Percentiles rank a stretch among this genome's conserved stretches.
These are phyloP conservation scores for Stylonectria norvegica DNA, from an alignment of 2,329 filamentous ascomycete genomes.

Conservation along the genomic window DNA sequence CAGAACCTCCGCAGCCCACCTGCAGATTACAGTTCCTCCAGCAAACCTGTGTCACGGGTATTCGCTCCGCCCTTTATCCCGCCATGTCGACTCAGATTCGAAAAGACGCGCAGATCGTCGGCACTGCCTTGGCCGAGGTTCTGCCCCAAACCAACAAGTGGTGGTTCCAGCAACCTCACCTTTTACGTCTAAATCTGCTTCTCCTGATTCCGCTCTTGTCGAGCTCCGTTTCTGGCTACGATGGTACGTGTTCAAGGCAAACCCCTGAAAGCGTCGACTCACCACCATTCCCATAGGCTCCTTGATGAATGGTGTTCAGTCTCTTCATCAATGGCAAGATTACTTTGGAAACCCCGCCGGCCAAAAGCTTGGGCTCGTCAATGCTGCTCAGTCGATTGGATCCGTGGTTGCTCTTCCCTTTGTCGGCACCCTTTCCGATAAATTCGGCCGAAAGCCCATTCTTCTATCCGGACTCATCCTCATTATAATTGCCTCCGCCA, in stretches of 20 bases:
- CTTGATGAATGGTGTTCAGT: slow-evolving; percentile 40
- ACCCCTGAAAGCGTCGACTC: not conserved
- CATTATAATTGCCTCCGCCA: slow-evolving; percentile 33
- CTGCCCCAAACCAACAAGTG: slow-evolving; percentile 38
- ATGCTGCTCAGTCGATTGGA: slow-evolving; percentile 33
- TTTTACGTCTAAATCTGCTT: slow-evolving; percentile 42
- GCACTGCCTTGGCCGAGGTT: slow-evolving; percentile 27
- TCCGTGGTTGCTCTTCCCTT: slow-evolving; percentile 33
- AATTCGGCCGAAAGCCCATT: slow-evolving; percentile 36
- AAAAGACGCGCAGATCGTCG: slow-evolving; percentile 26
- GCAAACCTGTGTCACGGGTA: too few relatives aligned
- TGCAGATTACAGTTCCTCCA: not conserved
- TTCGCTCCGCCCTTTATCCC: too few relatives aligned
- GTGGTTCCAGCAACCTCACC: slow-evolving; percentile 43
- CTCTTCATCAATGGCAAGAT: slow-evolving; percentile 35
- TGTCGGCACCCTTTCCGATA: slow-evolving; percentile 35
- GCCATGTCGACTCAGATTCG: slow-evolving; percentile 21
- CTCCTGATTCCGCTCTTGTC: slow-evolving; percentile 42
- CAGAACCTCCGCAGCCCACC: not conserved
- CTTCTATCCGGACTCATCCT: slow-evolving; percentile 33
- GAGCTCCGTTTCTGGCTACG: slow-evolving; percentile 40
- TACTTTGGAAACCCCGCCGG: slow-evolving; percentile 36
- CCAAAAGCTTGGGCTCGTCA: slow-evolving; percentile 30
- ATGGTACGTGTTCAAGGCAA: slow-evolving; percentile 29
- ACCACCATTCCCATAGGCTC: slow-evolving; percentile 22